These are phyloP conservation scores for Mariannaea elegans DNA, from an alignment of 2,329 filamentous ascomycete genomes.

Conservation along the genomic window DNA sequence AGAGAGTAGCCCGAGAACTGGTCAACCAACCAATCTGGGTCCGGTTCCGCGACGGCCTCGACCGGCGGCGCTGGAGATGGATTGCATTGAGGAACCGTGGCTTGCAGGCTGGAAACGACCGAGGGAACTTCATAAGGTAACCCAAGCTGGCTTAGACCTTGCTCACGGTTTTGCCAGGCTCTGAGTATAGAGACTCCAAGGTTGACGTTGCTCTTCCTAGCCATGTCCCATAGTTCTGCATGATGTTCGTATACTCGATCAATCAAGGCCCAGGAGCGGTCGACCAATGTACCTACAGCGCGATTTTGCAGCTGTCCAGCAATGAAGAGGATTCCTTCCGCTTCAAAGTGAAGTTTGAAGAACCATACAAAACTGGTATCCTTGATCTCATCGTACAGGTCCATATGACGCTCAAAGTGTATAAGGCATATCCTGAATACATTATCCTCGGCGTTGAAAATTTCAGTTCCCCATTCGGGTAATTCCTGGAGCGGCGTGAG, in stretches of 20 bases:
- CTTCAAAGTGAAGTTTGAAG: constrained; percentile 17
- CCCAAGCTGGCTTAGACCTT: neutral
- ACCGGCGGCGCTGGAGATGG: constrained; percentile 3
- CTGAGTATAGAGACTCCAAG: constrained; percentile 2
- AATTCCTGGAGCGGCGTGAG: constrained; percentile 15
- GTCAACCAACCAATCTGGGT: constrained; percentile 10
- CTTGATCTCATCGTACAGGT: constrained; percentile 12
- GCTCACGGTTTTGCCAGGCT: constrained; percentile 19
- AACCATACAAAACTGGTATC: constrained; percentile 13
- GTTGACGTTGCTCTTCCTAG: neutral
- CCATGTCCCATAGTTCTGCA: constrained; percentile 17
- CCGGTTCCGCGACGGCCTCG: neutral
- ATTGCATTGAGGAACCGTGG: neutral
- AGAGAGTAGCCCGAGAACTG: constrained; percentile 5
- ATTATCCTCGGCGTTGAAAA: constrained; percentile 19
- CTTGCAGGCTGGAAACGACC: neutral
- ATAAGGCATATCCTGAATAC: constrained; percentile 11
- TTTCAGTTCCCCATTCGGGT: constrained; percentile 20
- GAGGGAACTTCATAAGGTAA: constrained; percentile 1
- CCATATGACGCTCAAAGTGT: constrained; percentile 15
- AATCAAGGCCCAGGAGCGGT: constrained; percentile 13
- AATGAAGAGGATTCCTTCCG: constrained; percentile 16
- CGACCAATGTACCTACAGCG: constrained; percentile 5
- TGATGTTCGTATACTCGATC: constrained; percentile 13
- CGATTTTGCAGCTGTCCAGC: constrained; percentile 13